A percentile compares a stretch with the other conserved stretches of the same genome.
phyloP scores from a whole-genome alignment of 2,329 filamentous ascomycete genomes.

The Pseudohalonectria lignicola region DNA sequence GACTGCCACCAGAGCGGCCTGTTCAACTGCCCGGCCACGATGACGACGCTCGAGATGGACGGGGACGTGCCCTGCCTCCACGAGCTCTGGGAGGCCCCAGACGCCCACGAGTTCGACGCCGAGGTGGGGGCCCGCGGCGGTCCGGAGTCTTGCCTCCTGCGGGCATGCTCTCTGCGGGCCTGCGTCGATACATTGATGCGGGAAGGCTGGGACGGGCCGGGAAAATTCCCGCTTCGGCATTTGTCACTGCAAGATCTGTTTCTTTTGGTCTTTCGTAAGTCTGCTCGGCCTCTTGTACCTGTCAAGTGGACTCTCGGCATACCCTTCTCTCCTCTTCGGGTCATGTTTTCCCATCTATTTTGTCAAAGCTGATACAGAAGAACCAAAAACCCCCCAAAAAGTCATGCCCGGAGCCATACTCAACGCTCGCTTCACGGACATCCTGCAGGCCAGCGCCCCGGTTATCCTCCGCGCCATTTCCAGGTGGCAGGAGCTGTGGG shows the following conservation, averaged over 20 bases:
- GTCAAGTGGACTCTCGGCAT: too few species aligned
- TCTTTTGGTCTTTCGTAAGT: conserved; percentile 1
- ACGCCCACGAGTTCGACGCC: conserved; percentile 9
- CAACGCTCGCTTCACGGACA: conserved; percentile 1
- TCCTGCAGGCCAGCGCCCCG: conserved; percentile 1
- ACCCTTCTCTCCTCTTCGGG: too few species aligned
- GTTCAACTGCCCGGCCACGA: conserved; percentile 11
- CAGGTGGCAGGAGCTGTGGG: conserved; percentile 3
- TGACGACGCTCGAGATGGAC: conserved; percentile 12
- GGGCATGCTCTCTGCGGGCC: background rate
- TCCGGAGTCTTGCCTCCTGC: background rate
- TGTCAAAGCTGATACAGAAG: too few species aligned
- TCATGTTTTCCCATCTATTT: too few species aligned
- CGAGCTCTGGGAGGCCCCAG: conserved; percentile 14
- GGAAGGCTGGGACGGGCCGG: background rate
- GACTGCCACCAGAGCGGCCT: conserved; percentile 17
- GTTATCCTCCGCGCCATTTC: conserved; percentile 1
- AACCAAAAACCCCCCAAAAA: too few species aligned
- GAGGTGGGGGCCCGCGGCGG: background rate
- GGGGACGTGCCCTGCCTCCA: conserved; percentile 13
- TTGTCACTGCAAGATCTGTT: conserved; percentile 1
- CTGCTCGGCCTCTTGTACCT: background rate
- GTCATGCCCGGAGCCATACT: conserved; percentile 1
- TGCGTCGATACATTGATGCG: background rate
- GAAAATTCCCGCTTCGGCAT: background rate